Evolutionary conservation across 2,329 filamentous ascomycete species (phyloP).

Genomic region (Ascosphaera pollenicola): DNA sequence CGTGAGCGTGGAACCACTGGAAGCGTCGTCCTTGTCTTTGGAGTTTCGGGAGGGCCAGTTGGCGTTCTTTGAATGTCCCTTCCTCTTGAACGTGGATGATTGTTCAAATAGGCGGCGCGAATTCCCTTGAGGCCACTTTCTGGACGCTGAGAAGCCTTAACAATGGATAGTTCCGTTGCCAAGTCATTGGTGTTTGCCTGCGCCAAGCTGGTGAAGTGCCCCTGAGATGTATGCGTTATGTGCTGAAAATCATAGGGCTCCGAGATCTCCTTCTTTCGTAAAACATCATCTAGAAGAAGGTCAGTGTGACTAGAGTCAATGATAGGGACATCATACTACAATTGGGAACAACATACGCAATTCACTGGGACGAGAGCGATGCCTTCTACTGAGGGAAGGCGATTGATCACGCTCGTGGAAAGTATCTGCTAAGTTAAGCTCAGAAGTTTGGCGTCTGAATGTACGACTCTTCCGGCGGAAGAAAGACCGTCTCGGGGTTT

Average conservation of each 20-base stretch:
- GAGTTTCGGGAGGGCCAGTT: neutral
- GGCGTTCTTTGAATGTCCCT: neutral
- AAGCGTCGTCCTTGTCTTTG: neutral
- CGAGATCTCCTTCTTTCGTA: conserved; percentile 31
- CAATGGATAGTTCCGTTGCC: conserved; percentile 30
- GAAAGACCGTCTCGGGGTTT: conserved; percentile 18
- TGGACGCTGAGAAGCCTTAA: conserved; percentile 30
- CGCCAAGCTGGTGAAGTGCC: conserved; percentile 31
- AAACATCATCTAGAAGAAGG: conserved; percentile 12
- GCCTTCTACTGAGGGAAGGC: conserved; percentile 14
- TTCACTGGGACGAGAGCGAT: conserved; percentile 12
- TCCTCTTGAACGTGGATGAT: conserved; percentile 5
- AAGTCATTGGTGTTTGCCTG: conserved; percentile 29
- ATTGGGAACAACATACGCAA: conserved; percentile 13
- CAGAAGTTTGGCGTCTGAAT: conserved; percentile 24
- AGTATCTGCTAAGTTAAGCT: conserved; percentile 21
- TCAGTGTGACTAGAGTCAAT: conserved; percentile 1
- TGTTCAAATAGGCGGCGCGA: conserved; percentile 25
- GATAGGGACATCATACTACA: neutral
- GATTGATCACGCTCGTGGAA: conserved; percentile 13
- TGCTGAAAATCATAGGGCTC: conserved; percentile 43
- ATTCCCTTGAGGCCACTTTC: conserved; percentile 29
- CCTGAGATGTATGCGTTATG: conserved; percentile 34
- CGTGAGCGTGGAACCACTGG: neutral
- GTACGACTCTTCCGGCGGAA: conserved; percentile 24